Base-by-base conservation (phyloP, 2,329 filamentous ascomycete species). In the Akanthomyces lecanii region DNA sequence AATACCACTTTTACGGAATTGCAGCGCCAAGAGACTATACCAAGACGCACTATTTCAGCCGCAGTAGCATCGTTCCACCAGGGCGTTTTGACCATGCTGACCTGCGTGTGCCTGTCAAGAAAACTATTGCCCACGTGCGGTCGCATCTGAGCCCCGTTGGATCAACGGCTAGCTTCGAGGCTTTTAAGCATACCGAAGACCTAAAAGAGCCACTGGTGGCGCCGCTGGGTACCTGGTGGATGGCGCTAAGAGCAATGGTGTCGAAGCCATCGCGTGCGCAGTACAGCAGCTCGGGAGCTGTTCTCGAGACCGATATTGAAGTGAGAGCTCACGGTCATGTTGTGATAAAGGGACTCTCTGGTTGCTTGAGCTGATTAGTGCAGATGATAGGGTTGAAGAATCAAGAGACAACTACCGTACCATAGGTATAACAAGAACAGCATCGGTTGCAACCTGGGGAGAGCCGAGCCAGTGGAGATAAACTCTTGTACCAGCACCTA, bases 41-140 rank as follows among this genome's bases (percentile, higher is more conserved):
- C 42, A 55, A 61, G 59, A 40, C 40, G 21, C 40, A 47, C 8
- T n/a, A 42, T 21, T 54, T 61, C 58, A 61, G 59, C 59, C 59
- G 21, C 59, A 55, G 28, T 50, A 14, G 18, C 5, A 48, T 21
- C 30, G 59, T 54, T 40, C 59, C 58, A 53, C 58, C 14, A 25
- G 45, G 48, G 30, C 59, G 30, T 30, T 55, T 54, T 40, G 14
- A 18, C 14, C 14, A 10, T 54, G 40, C 42, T 54, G 12, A 38
- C 42, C 30, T 48, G n/a, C 16, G n/a, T 40, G 6, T 30, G 11
- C n/a, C 23, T 54, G 12, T 14, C 1, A 23, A 28, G 25, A 28
- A 18, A 7, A 33, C 12, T 11, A 45, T 21, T 38, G 42, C 50
- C 59, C 59, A 61, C 59, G 59, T 61, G 59, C 59, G 28, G 50